Base-by-base conservation (phyloP, 2,329 filamentous ascomycete species). In the Cladosporium sp. region DNA sequence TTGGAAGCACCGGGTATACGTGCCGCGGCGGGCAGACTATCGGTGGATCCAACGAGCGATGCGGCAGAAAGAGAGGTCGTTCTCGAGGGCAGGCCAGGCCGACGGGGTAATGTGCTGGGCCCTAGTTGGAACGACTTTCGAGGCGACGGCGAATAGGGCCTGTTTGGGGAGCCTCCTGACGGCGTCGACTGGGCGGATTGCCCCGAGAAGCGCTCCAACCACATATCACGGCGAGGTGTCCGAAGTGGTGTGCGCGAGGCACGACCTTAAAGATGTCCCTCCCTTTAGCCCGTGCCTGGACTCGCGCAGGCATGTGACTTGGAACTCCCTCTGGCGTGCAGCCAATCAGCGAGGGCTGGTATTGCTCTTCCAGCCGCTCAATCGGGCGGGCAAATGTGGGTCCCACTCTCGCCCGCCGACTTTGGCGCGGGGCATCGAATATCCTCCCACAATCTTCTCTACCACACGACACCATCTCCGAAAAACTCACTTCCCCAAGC, bases 171-270 rank as follows among this genome's bases (percentile, higher is more conserved):
- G 65, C 82, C 38, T 19, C n/a, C 76, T 53, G 81, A 76, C 71
- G 82, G 74, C 68, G 81, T 83, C 53, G 84, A 80, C 69, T 87
- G 84, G 63, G 80, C 82, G 59, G 86, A 85, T 70, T 86, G 84
- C 63, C 80, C 83, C 59, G 86, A 85, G 59, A 95, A 83, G 68
- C 90, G 86, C 74, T 95, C 90, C 66, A 95, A 83, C 90, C 90
- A 95, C 89, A 95, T 95, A 46, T 52, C 44, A 42, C 43, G 31
- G 42, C 22, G 13, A 14, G 8, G 46, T 41, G 32, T 42, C 22
- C 35, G 28, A 42, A 22, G 46, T 38, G 28, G 32, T n/a, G 9
- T 35, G 22, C 22, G 22, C 22, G 22, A 28, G 22, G 22, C 38
- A 2, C 8, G 35, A 38, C n/a, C 35, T 13, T 14, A 14, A 38